Conservation (phyloP, 1,284 basidiomycete species). For the Schizophyllum commune region DNA sequence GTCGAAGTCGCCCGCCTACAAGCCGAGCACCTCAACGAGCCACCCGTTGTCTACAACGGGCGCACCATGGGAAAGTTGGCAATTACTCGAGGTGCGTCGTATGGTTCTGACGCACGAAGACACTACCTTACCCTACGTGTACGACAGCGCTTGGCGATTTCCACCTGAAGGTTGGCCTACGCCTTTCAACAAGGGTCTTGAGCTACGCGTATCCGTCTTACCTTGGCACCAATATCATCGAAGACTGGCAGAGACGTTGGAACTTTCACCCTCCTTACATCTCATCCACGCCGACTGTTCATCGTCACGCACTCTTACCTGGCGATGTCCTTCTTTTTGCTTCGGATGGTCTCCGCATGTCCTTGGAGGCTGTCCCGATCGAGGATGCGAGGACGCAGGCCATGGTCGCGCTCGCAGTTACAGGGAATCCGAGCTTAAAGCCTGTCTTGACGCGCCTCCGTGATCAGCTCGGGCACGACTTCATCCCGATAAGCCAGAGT, state of each 20-base stretch:
- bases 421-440: neutral
- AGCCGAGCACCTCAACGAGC: conserved; percentile 6
- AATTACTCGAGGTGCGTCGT: conserved; percentile 6
- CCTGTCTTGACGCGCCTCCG: too few relatives aligned
- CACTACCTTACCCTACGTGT: neutral
- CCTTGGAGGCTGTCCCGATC: neutral
- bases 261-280: conserved; percentile 4
- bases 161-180: conserved; percentile 3
- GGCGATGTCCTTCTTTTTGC: conserved; percentile 6
- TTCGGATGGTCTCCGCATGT: conserved; percentile 5
- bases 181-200: conserved; percentile 1
- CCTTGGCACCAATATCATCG: neutral
- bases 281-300: conserved; percentile 3
- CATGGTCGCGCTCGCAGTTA: conserved; percentile 1
- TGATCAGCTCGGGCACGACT: neutral
- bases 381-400: neutral
- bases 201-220: conserved; percentile 1
- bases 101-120: neutral
- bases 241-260: neutral
- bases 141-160: conserved; percentile 6
- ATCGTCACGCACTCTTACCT: neutral
- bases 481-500: neutral
- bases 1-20: conserved; percentile 3
- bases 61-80: neutral
- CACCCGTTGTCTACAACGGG: neutral